Evolutionary conservation across 2,329 filamentous ascomycete species (phyloP).

Genomic region (Aureobasidium subglaciale): DNA sequence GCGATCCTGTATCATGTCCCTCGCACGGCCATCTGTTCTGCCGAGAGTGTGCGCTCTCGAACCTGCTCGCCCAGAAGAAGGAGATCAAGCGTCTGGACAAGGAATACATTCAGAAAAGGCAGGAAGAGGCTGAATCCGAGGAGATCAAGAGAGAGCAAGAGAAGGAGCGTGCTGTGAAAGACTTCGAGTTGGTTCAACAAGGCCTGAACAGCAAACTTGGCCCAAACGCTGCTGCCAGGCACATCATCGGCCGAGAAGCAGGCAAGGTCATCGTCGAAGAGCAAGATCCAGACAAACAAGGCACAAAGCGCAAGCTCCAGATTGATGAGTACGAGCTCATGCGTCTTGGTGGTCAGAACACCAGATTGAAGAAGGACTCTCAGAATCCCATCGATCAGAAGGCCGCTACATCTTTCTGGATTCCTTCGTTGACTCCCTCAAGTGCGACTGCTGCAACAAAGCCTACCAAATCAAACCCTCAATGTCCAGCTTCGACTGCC

Average conservation of each 20-base stretch:
- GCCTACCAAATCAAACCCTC: slow-evolving; percentile 39
- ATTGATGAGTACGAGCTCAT: slow-evolving; percentile 70
- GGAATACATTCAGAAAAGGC: slow-evolving; percentile 50
- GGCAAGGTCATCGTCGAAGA: slow-evolving; percentile 25
- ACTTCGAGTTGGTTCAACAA: slow-evolving; percentile 81
- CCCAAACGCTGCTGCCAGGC: slow-evolving; percentile 33
- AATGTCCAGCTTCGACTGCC: slow-evolving; percentile 55
- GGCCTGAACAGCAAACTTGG: slow-evolving; percentile 41
- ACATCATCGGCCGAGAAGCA: slow-evolving; percentile 37
- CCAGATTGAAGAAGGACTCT: slow-evolving; percentile 62
- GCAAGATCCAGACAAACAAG: slow-evolving; percentile 30
- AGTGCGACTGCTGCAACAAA: slow-evolving; percentile 35
- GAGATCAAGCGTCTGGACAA: slow-evolving; percentile 79
- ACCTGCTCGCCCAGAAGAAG: slow-evolving; percentile 84
- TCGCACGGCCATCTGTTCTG: slow-evolving; percentile 83
- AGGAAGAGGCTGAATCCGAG: slow-evolving; percentile 56
- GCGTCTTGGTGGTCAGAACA: slow-evolving; percentile 64
- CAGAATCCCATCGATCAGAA: slow-evolving; percentile 54
- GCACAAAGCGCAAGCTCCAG: slow-evolving; percentile 70
- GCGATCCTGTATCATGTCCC: slow-evolving; percentile 74
- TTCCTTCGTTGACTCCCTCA: slow-evolving; percentile 71
- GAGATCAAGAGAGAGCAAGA: slow-evolving; percentile 56
- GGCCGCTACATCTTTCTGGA: slow-evolving; percentile 87
- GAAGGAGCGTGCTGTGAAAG: slow-evolving; percentile 65
- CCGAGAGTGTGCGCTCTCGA: slow-evolving; percentile 83